phyloP scores from a whole-genome alignment of 345 rosid species.

The Brassica juncea region DNA sequence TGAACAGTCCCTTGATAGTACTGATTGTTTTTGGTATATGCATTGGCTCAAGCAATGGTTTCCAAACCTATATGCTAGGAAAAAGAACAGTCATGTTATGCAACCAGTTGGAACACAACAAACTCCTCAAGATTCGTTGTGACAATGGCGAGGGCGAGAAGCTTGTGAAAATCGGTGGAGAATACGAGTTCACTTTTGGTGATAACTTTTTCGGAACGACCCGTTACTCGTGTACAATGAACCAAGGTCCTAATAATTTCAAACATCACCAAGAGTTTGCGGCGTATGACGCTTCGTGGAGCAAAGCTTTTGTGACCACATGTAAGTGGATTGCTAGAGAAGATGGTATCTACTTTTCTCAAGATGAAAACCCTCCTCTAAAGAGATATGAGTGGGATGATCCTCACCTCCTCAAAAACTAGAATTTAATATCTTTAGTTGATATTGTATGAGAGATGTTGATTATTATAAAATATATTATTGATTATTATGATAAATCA shows the following conservation, averaged over 20 bases:
- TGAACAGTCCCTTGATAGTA: conserved; percentile 8
- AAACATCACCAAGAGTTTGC: conserved; percentile 30
- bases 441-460: background rate
- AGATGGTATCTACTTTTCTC: conserved; percentile 26
- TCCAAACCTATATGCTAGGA: conserved; percentile 5
- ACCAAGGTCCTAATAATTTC: conserved; percentile 33
- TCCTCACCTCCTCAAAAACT: conserved; percentile 15
- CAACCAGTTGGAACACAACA: conserved; percentile 30
- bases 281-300: conserved; percentile 31
- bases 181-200: conserved; percentile 16
- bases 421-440: background rate
- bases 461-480: background rate
- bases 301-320: conserved; percentile 4
- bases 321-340: conserved; percentile 31
- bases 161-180: conserved; percentile 1
- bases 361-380: conserved; percentile 1
- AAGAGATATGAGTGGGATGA: conserved; percentile 21
- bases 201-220: conserved; percentile 14
- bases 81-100: conserved; percentile 20
- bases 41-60: conserved; percentile 27
- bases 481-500: too few relatives aligned
- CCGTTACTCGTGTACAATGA: conserved; percentile 6
- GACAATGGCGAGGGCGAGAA: background rate
- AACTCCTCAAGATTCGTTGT: conserved; percentile 32
- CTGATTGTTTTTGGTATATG: background rate